Base-by-base conservation (phyloP, 257 asterid genomes). In the Petunia secreta region DNA sequence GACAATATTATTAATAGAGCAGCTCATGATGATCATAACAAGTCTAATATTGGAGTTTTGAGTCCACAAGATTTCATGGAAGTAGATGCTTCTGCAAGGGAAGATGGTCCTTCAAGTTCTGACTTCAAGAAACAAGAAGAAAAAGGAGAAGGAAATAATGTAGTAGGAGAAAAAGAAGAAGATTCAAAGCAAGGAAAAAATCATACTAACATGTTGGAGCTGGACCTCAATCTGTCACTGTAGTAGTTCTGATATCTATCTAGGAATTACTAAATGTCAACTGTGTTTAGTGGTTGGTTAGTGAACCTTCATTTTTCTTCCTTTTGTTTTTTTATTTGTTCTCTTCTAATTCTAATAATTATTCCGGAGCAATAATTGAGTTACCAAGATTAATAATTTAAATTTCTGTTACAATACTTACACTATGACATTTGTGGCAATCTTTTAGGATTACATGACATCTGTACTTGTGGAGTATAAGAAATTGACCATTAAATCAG, bases 211-310 rank as follows among this genome's bases (percentile, higher is more conserved):
- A 86, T 59, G 46, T 87, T 87, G 84, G 86, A 87, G 46, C 84
- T 87, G 84, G 86, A 87, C 78, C 89, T 87, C 46, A 87, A 80
- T 38, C 88, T 87, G 40, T 87, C 89, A 66, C 58, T 86, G 41
- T 84, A 80, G 4, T 67, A 4, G 2, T 44, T 46, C 2, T 16
- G 43, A 69, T 69, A 46, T 44, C 3, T 48, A 46, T 44, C 3
- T 48, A 46, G 41, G 36, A 9, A 25, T 16, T 69, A 25, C 11
- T 48, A 1, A 25, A 0, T 71, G 4, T 71, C 48, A 25, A 25
- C 48, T 10, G 16, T 16, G 3, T 16, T 69, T 41, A 10, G 39
- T 71, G 10, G 41, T 69, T 71, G 10, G 41, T 69, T 25, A 25
- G 40, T 46, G 58, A n/a, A 46, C 16, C 16, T 46, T 25, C 76